Evolutionary conservation across 2,329 filamentous ascomycete genomes (phyloP).

Genomic region (Fusarium compactum): DNA sequence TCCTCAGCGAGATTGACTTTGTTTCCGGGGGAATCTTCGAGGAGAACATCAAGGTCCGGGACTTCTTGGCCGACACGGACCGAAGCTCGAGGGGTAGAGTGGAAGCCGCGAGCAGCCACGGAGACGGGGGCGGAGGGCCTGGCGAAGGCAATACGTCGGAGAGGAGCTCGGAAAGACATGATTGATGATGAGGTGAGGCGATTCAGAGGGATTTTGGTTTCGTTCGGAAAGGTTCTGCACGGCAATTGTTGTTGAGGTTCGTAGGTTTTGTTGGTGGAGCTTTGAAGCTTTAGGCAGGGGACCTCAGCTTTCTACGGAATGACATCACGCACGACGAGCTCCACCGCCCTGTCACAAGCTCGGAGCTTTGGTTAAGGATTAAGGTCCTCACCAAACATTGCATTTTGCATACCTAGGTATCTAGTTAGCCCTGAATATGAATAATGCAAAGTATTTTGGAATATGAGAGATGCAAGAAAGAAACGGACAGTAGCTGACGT

Average conservation of each 20-base stretch:
- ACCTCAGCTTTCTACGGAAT: conserved; percentile 24
- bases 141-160: conserved; percentile 51
- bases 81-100: conserved; percentile 69
- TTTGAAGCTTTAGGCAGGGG: conserved; percentile 23
- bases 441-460: neutral
- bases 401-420: neutral
- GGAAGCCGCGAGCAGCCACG: conserved; percentile 64
- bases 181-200: conserved; percentile 2
- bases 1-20: conserved; percentile 89
- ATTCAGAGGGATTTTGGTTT: conserved; percentile 2
- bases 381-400: neutral
- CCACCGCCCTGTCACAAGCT: conserved; percentile 24
- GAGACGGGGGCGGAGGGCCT: conserved; percentile 42
- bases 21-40: conserved; percentile 89
- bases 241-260: conserved; percentile 30
- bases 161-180: conserved; percentile 55
- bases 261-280: conserved; percentile 18
- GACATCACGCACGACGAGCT: conserved; percentile 42
- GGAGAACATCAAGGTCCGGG: conserved; percentile 80
- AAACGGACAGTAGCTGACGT: neutral
- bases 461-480: neutral
- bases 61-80: conserved; percentile 85
- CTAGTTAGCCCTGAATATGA: neutral
- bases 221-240: conserved; percentile 11
- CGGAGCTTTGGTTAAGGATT: neutral